Percentiles rank a stretch among this genome's conserved stretches.
These are phyloP conservation scores for Claviceps fusiformis DNA, from an alignment of 2,329 filamentous ascomycete genomes.

Conservation along the genomic window DNA sequence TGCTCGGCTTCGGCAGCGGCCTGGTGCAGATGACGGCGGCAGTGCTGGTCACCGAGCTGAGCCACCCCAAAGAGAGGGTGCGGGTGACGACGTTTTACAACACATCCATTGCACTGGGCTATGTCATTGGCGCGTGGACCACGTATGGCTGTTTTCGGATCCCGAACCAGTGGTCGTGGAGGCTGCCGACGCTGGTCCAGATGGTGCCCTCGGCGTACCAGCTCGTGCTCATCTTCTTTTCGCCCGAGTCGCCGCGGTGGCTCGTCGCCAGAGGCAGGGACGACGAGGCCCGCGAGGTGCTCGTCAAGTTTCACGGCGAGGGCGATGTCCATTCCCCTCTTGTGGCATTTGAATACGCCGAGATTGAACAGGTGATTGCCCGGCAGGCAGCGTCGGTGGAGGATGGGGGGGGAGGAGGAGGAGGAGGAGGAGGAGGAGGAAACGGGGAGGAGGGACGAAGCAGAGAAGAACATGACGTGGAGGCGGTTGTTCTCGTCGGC, in stretches of 20 bases:
- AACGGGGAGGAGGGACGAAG: constrained; percentile 5
- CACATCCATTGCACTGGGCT: constrained; percentile 26
- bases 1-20: constrained; percentile 22
- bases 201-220: constrained; percentile 28
- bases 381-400: too few species aligned
- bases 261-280: constrained; percentile 35
- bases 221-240: constrained; percentile 31
- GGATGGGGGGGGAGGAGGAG: too few species aligned
- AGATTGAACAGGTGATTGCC: constrained; percentile 34
- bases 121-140: constrained; percentile 24
- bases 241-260: constrained; percentile 49
- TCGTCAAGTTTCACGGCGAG: constrained; percentile 39
- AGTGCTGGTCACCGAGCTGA: constrained; percentile 28
- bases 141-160: constrained; percentile 20
- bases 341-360: constrained; percentile 32
- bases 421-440: too few species aligned
- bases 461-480: constrained; percentile 25
- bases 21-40: constrained; percentile 29
- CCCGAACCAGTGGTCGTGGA: constrained; percentile 31
- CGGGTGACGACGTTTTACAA: constrained; percentile 26
- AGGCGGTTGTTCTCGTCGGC: constrained; percentile 25
- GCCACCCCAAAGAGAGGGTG: constrained; percentile 26
- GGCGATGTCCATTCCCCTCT: constrained; percentile 28
- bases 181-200: constrained; percentile 39
- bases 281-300: constrained; percentile 34